Conservation (phyloP, 352 stramenopile genomes). For the Phytophthora meadii region DNA sequence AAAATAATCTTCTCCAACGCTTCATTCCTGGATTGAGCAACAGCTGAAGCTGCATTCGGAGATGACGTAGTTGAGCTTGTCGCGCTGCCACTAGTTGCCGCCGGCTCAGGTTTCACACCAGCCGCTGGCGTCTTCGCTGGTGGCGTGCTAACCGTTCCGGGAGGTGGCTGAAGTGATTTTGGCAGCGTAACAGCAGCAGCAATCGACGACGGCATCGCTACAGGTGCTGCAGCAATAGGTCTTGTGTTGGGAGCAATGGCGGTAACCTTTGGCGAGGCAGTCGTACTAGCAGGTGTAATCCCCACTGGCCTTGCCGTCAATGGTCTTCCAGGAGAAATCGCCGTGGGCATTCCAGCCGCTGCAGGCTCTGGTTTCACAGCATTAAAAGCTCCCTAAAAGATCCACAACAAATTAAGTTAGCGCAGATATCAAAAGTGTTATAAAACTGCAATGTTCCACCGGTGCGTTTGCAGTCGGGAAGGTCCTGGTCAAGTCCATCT, state of each 20-base stretch:
- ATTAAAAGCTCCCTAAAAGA: slow-evolving; percentile 25
- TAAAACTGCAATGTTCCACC: slow-evolving; percentile 12
- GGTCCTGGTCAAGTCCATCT: slow-evolving; percentile 78
- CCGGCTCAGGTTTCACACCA: slow-evolving; percentile 45
- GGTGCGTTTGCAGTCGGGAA: slow-evolving; percentile 47
- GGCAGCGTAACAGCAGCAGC: slow-evolving; percentile 17
- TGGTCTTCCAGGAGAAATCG: slow-evolving; percentile 36
- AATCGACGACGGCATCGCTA: slow-evolving; percentile 39
- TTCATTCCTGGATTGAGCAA: slow-evolving; percentile 56
- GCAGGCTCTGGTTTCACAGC: slow-evolving; percentile 47
- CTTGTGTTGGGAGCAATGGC: slow-evolving; percentile 40
- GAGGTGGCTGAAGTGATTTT: slow-evolving; percentile 18
- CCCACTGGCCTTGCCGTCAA: slow-evolving; percentile 34
- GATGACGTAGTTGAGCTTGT: slow-evolving; percentile 26
- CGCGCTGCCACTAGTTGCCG: neutral
- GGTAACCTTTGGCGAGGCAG: slow-evolving; percentile 28
- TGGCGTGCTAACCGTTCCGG: slow-evolving; percentile 17
- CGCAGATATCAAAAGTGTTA: neutral
- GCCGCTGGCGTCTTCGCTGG: slow-evolving; percentile 6
- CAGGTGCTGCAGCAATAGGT: slow-evolving; percentile 35
- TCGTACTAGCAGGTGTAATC: slow-evolving; percentile 4
- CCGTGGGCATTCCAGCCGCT: slow-evolving; percentile 15
- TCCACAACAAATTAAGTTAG: slow-evolving; percentile 12
- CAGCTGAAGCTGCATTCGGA: slow-evolving; percentile 22
- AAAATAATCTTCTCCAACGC: slow-evolving; percentile 87